Evolutionary conservation across 495 filamentous ascomycete species (phyloP), one percentile per base, ranked within the genome.

Genomic region (Aspergillus mulundensis): DNA sequence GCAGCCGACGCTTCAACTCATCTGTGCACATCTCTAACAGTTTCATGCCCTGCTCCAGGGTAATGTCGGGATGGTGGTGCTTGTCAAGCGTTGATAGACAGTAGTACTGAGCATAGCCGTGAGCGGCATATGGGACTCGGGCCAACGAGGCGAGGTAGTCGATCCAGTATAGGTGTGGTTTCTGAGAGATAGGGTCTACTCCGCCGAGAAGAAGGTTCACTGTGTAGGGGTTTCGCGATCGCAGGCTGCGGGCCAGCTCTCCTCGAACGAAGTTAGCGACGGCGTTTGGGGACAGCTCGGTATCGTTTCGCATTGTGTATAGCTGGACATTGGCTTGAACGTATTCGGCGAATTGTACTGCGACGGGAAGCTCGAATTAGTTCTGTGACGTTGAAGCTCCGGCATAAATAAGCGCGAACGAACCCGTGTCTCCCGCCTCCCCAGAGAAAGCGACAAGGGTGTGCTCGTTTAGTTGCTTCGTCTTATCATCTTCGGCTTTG

Each of bases 301-400:
- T 87, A 64, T 90, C 86, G 68, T 97, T 97, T 59, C 94, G 91
- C 92, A 97, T 99, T 60, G 88, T 90, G 74, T 99, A 99, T 67
- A 99, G 87, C 72, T 93, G 88, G 65, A 95, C 86, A 69, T 99
- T 97, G 60, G 94, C 95, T 84, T 97, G 91, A 75, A 97, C 91
- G 77, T 91, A 97, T 79, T 99, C 94, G 65, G 94, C 90, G 71
- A 99, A 99, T 85, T 99, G 94, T 47, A 97, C 94, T 95, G 59
- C 49, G 44, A 45, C 6, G 36, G 18, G 18, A 12, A 38, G 11
- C 61, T 78, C 63, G n/a, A 77, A 71, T 64, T 56, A 54, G 32
- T 19, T 23, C n/a, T 24, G 21, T 49, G 23, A 10, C 43, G 4
- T 16, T 28, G 45, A 48, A 16, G 14, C 23, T 34, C 38, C 14